Base-by-base conservation (phyloP, 2,329 filamentous ascomycete genomes). In the Aspergillus chevalieri region DNA sequence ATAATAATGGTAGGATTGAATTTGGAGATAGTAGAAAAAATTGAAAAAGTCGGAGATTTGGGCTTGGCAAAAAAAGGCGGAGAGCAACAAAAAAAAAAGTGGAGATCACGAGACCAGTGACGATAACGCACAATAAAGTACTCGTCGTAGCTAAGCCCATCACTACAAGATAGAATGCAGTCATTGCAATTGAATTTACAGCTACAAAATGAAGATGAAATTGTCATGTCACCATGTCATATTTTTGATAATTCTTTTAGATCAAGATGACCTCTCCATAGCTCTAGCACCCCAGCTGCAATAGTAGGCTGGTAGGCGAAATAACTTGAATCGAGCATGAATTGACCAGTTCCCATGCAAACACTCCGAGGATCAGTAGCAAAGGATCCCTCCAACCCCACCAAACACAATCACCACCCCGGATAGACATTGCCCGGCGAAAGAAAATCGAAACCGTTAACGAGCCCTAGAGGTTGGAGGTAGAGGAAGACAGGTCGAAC, bases 271-370 rank as follows among this genome's bases (percentile, higher is more conserved):
- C 66, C 65, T 63, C 65, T 69, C 65, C 67, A 70, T 63, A 54
- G 59, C 62, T 60, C 59, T 49, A 19, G 19, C 38, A 12, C n/a
- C 48, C 51, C 41, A 54, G 42, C 42, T 44, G 22, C 42, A 44
- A 44, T n/a, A 54, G 47, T 50, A 49, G 38, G 46, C 52, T 49
- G 50, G 55, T 55, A 50, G 48, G 36, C 44, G 43, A 48, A 54
- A 47, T 21, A 45, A 58, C 57, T 60, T 52, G 53, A 57, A 10
- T 12, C 17, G 38, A 41, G 38, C 38, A 52, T 47, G 48, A 52
- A 61, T 70, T 71, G 67, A 71, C 67, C 68, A 69, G 65, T 57
- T 52, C 61, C 56, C 64, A 59, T 52, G 47, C 47, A 45, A 58
- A 59, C 55, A 53, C 47, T 54, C 49, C 54, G 49, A 50, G 46